Conservation (phyloP, 768 basidiomycete species). For the Mycena albidolilacea region DNA sequence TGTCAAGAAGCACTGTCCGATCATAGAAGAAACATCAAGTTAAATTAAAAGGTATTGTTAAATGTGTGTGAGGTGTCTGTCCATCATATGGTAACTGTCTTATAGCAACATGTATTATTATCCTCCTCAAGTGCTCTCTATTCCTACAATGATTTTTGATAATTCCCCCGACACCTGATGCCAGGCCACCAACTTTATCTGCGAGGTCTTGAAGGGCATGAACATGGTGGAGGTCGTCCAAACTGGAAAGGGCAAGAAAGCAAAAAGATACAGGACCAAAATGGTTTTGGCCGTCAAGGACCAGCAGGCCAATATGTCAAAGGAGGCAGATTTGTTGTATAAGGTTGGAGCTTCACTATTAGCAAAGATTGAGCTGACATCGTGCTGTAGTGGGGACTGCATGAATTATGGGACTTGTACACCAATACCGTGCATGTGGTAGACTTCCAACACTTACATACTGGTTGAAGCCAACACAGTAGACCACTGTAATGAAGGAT, state of each 20-base stretch:
- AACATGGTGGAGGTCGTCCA: background rate
- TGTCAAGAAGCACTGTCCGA: no score
- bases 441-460: background rate
- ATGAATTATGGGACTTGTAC: background rate
- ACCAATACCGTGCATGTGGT: background rate
- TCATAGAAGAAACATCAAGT: no score
- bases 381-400: background rate
- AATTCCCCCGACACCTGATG: background rate
- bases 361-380: background rate
- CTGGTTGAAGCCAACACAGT: background rate
- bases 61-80: no score
- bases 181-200: background rate
- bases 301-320: slow-evolving; percentile 1
- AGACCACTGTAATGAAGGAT: background rate
- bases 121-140: no score
- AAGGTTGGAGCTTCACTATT: background rate
- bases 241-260: background rate
- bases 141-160: no score
- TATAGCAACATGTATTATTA: no score
- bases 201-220: background rate
- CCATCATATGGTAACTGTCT: no score
- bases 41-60: no score
- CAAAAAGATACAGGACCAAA: background rate
- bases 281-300: background rate
- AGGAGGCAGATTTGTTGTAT: background rate